Percentiles rank a stretch among this genome's conserved stretches.
Conservation (phyloP, 1,139 yeast species). For the Yamadazyma friedrichii region DNA sequence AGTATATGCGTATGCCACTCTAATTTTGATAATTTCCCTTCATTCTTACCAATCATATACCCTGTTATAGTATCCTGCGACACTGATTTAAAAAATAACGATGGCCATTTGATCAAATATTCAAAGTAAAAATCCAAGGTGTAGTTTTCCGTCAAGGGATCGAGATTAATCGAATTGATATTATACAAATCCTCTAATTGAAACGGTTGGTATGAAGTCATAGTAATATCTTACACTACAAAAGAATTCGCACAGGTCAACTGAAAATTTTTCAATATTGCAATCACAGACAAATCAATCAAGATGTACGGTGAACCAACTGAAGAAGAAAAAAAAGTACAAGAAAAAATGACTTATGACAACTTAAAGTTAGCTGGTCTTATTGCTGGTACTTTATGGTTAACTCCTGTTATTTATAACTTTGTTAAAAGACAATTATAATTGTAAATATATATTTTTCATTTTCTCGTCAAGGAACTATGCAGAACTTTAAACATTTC, state of each 20-base stretch:
- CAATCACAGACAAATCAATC: not conserved
- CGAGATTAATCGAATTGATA: constrained; percentile 75
- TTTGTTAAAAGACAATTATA: constrained; percentile 58
- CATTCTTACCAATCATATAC: constrained; percentile 96
- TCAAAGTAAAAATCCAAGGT: constrained; percentile 80
- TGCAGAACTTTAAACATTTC: too few relatives aligned
- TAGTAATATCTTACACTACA: constrained; percentile 18
- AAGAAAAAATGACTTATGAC: constrained; percentile 65
- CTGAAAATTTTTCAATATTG: constrained; percentile 6
- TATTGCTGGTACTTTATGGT: constrained; percentile 79
- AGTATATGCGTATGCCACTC: constrained; percentile 98
- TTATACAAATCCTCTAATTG: constrained; percentile 80
- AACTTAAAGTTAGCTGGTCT: constrained; percentile 68
- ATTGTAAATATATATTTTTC: not conserved
- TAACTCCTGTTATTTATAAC: constrained; percentile 63
- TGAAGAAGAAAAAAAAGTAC: constrained; percentile 76
- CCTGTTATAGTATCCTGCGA: constrained; percentile 51
- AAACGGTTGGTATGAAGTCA: constrained; percentile 84
- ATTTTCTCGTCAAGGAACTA: too few relatives aligned
- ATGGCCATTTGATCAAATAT: constrained; percentile 85
- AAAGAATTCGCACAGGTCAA: constrained; percentile 1
- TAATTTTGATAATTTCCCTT: constrained; percentile 60
- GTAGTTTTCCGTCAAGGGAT: constrained; percentile 88
- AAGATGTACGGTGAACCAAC: constrained; percentile 46
- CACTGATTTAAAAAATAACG: constrained; percentile 75